phyloP scores from a whole-genome alignment of 2,329 filamentous ascomycete species.

The Drechslerella dactyloides region DNA sequence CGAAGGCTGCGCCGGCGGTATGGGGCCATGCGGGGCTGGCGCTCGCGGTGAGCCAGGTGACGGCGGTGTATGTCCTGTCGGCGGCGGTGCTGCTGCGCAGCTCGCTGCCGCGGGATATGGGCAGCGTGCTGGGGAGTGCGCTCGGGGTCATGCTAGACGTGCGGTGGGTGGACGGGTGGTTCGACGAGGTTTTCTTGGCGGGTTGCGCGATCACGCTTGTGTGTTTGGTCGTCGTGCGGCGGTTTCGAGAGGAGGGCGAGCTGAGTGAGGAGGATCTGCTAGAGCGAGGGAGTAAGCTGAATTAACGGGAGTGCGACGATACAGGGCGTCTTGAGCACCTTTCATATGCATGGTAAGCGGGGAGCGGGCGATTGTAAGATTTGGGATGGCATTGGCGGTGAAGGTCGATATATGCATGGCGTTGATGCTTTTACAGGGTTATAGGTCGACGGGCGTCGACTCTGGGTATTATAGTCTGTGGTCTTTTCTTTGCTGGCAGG shows the following conservation, averaged over 20 bases:
- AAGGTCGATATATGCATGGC: background rate
- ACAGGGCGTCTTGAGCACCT: no score
- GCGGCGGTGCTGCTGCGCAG: slow-evolving; percentile 77
- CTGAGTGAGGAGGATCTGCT: slow-evolving; percentile 40
- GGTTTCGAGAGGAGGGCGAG: slow-evolving; percentile 32
- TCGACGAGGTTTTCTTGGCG: slow-evolving; percentile 80
- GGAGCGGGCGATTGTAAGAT: slow-evolving; percentile 2
- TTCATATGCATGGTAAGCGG: background rate
- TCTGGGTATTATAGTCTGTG: no score
- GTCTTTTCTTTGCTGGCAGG: no score
- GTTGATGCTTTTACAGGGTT: no score
- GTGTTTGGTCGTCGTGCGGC: slow-evolving; percentile 25
- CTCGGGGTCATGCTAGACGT: slow-evolving; percentile 77
- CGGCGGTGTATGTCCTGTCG: slow-evolving; percentile 83
- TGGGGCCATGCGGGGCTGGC: slow-evolving; percentile 67
- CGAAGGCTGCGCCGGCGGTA: slow-evolving; percentile 71
- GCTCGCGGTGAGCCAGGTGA: slow-evolving; percentile 78
- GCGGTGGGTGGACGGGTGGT: slow-evolving; percentile 79
- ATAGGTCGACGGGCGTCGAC: no score
- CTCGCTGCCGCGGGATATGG: slow-evolving; percentile 78
- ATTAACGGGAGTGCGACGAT: background rate
- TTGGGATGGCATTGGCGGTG: background rate
- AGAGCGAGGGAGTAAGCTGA: slow-evolving; percentile 49
- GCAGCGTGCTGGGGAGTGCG: slow-evolving; percentile 77
- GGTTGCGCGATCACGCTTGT: slow-evolving; percentile 38